Percentiles rank a stretch among this genome's conserved stretches.
Evolutionary conservation across 176 grass and related monocot genomes (phyloP).

Genomic region (Tillandsia leiboldiana): DNA sequence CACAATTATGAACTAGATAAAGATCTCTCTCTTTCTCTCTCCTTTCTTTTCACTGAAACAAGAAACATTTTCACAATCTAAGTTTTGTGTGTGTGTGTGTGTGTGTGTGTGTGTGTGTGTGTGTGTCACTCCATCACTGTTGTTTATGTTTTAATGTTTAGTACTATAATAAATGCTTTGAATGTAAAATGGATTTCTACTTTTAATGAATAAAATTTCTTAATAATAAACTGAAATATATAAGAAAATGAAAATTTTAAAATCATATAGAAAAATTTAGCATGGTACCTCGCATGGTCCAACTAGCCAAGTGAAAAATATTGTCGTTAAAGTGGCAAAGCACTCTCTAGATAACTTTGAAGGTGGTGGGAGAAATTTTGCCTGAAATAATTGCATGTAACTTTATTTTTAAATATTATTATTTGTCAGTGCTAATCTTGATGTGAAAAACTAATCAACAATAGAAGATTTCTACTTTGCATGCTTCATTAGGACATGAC

Average conservation of each 20-base stretch:
- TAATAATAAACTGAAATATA: not conserved
- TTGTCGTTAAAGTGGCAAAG: constrained; percentile 64
- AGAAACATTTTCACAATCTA: no score
- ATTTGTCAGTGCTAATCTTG: not conserved
- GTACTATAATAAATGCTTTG: no score
- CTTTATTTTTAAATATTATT: not conserved
- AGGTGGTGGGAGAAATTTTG: constrained; percentile 69
- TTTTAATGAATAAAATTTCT: no score
- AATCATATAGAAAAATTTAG: not conserved
- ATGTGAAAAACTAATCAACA: not conserved
- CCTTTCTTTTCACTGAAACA: no score
- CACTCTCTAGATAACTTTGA: constrained; percentile 72
- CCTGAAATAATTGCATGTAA: constrained; percentile 22
- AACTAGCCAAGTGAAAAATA: constrained; percentile 93
- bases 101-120: no score
- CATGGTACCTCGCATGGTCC: constrained; percentile 67
- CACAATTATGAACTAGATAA: no score
- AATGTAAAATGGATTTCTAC: no score
- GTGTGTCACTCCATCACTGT: no score
- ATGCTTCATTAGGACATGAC: not conserved
- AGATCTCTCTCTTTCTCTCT: no score
- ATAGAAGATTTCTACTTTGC: not conserved
- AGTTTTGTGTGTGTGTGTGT: no score
- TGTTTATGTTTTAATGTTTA: no score
- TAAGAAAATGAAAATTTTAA: constrained; percentile 1